Conservation (phyloP, 352 stramenopile species). For the Globisporangium nunn region DNA sequence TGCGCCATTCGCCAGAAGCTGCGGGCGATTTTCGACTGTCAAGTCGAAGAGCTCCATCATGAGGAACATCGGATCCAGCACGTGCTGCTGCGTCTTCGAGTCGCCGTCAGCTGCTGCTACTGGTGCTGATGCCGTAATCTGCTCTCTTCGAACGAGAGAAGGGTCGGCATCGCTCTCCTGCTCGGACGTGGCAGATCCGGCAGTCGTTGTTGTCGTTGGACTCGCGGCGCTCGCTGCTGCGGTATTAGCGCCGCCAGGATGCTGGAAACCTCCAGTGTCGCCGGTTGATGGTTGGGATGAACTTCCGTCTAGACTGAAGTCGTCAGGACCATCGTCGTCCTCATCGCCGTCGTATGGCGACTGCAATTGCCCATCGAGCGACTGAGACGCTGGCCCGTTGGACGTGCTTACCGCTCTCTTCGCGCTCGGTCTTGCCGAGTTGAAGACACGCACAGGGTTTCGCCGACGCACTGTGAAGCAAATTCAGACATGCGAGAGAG, state of each 20-base stretch:
- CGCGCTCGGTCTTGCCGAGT: background rate
- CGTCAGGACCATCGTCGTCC: slow-evolving; percentile 11
- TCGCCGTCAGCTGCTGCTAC: too few species aligned
- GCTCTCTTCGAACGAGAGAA: slow-evolving; percentile 9
- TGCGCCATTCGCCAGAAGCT: slow-evolving; percentile 49
- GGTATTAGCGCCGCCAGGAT: background rate
- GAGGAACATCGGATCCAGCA: slow-evolving; percentile 55
- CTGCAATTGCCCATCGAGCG: slow-evolving; percentile 2
- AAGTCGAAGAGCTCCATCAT: slow-evolving; percentile 85
- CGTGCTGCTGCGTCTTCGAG: background rate
- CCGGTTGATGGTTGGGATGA: background rate
- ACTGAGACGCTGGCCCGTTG: background rate
- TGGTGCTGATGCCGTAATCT: background rate
- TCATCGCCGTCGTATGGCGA: slow-evolving; percentile 8
- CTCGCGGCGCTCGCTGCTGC: background rate
- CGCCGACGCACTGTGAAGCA: slow-evolving; percentile 3
- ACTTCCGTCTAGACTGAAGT: slow-evolving; percentile 13
- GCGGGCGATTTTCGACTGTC: slow-evolving; percentile 38
- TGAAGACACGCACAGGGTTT: slow-evolving; percentile 2
- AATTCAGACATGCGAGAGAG: background rate
- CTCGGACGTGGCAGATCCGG: slow-evolving; percentile 5
- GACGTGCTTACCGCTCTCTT: background rate
- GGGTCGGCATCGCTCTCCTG: background rate
- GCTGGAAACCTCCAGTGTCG: background rate
- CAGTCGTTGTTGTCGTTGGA: background rate